phyloP scores from a whole-genome alignment of 345 rosid genomes.

The Citrus inodora region DNA sequence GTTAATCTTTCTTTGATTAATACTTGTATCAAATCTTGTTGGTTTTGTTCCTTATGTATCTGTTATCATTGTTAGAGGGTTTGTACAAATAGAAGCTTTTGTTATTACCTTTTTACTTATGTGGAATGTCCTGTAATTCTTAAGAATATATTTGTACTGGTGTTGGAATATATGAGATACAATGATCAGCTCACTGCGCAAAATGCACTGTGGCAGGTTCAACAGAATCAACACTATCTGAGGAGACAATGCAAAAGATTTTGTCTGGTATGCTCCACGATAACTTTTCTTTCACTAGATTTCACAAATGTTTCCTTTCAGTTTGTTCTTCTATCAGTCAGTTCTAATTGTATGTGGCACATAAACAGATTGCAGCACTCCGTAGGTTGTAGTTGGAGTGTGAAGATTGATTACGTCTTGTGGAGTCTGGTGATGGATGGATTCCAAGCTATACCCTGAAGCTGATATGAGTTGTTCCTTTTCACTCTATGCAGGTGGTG shows the following conservation, averaged over 20 bases:
- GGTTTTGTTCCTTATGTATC: not conserved
- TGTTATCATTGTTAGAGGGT: not conserved
- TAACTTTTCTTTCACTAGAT: not conserved
- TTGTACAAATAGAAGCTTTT: not conserved
- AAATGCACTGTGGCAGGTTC: constrained; percentile 32
- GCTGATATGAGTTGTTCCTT: constrained; percentile 3
- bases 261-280: constrained; percentile 44
- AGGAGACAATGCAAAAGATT: constrained; percentile 62
- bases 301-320: constrained; percentile 3
- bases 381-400: constrained; percentile 11
- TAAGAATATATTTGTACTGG: not conserved
- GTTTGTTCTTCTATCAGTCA: not conserved
- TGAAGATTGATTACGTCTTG: not conserved
- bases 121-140: not conserved
- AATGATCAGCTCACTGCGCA: not conserved
- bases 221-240: constrained; percentile 50
- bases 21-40: not conserved
- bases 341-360: not conserved
- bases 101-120: not conserved
- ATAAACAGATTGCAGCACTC: constrained; percentile 6
- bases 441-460: not conserved
- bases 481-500: constrained; percentile 38
- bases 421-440: constrained; percentile 1
- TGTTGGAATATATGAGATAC: not conserved
- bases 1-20: not conserved